These are phyloP conservation scores for Pneumocystis canis DNA, from an alignment of 1,139 yeast species.

Conservation along the genomic window DNA sequence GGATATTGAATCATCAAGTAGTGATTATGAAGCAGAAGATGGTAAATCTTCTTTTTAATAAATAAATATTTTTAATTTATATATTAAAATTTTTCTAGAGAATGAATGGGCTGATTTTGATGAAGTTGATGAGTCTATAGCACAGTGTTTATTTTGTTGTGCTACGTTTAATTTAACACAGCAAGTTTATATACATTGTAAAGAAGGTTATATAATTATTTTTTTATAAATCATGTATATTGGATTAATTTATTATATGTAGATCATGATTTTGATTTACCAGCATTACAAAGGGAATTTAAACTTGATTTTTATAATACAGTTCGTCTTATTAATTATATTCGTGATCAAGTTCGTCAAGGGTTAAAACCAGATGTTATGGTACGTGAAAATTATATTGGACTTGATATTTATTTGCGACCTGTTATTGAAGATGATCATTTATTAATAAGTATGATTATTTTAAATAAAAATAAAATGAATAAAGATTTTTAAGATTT, in stretches of 20 bases:
- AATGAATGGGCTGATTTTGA: conserved; percentile 1
- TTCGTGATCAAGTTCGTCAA: conserved; percentile 15
- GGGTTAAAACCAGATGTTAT: conserved; percentile 11
- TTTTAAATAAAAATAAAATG: conserved; percentile 1
- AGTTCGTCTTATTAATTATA: conserved; percentile 19
- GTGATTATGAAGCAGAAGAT: no score
- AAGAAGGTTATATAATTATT: no score
- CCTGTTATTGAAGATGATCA: conserved; percentile 20
- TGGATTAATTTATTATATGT: no score
- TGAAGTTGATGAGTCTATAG: background rate
- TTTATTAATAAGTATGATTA: conserved; percentile 14
- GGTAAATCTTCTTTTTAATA: background rate
- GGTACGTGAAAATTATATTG: conserved; percentile 10
- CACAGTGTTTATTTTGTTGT: background rate
- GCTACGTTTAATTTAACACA: background rate
- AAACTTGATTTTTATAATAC: conserved; percentile 18
- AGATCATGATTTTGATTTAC: conserved; percentile 17
- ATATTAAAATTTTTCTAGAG: conserved; percentile 1
- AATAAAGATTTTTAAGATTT: background rate
- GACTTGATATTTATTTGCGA: conserved; percentile 16
- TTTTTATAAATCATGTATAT: no score
- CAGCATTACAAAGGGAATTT: conserved; percentile 4
- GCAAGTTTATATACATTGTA: background rate
- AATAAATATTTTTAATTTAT: conserved; percentile 1
- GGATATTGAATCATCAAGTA: background rate